Evolutionary conservation across 129 eudicot species (phyloP), one percentile per base, ranked within the genome.

Genomic region (Flaveria robusta): DNA sequence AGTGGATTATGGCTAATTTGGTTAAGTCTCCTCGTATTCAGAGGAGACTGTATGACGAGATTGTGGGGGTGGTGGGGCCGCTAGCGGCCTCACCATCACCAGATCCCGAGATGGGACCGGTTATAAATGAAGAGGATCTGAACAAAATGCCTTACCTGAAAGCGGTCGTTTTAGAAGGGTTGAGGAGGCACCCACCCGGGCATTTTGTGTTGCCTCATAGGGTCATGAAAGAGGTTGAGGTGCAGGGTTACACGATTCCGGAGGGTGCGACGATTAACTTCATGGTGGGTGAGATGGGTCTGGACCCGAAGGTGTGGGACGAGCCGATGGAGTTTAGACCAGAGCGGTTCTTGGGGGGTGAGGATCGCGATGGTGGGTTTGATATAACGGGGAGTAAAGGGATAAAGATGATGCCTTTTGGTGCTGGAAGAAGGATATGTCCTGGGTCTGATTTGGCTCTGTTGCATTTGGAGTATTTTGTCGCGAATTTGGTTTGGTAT

Each of bases 331-430:
- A 85, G 80, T 90, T 90, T 16, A 82, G 68, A 54, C 96, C 96
- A 0, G 93, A 90, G 70, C 82, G 92, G 77, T 90, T 90, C 60
- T 37, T 87, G 70, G 69, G 3, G 51, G 47, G 46, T 42, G 68
- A 54, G 64, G 67, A 74, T 7, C 69, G 9, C 24, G 72, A 54
- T 69, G 62, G 77, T 15, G 77, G 7, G 74, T 87, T 87, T 78
- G 96, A 90, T 72, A 46, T 90, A 74, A 84, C 56, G 3, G 84
- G 96, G 29, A 87, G 80, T 15, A 79, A 75, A 78, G 92, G 84
- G 81, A 83, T 86, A 6, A 90, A 84, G 50, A 87, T 87, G 96
- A 90, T 87, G 87, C 96, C 96, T 0, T 89, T 89, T 70, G 92
- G 96, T 67, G 90, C 78, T 0, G 93, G 96, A 15, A 79, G 92